phyloP scores from a whole-genome alignment of 345 rosid genomes.

The Isatis tinctoria region DNA sequence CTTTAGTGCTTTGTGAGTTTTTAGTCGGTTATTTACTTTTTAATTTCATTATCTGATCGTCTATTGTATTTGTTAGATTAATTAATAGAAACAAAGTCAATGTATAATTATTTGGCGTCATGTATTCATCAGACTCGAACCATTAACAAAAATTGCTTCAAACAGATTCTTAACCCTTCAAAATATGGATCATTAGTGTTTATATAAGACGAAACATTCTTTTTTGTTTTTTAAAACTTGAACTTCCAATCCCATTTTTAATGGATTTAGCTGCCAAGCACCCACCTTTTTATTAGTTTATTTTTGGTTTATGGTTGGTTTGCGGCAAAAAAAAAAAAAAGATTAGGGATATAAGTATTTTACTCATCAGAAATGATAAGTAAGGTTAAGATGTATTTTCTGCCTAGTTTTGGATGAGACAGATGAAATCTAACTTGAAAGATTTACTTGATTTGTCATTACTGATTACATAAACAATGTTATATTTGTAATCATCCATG shows the following conservation, averaged over 20 bases:
- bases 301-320: not conserved
- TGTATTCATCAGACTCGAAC: not conserved
- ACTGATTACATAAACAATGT: constrained; percentile 13
- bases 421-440: not conserved
- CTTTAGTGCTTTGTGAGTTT: not conserved
- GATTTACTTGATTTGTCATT: constrained; percentile 16
- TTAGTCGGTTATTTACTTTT: not conserved
- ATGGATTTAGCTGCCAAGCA: not conserved
- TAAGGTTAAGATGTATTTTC: not conserved
- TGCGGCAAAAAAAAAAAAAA: not conserved
- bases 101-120: not conserved
- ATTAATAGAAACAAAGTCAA: not conserved
- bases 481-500: constrained; percentile 22
- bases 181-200: not conserved
- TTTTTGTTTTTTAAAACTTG: not conserved
- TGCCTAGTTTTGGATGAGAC: not conserved
- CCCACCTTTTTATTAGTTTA: not conserved
- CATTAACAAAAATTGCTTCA: not conserved
- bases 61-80: not conserved
- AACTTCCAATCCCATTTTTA: not conserved
- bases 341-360: not conserved
- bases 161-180: not conserved
- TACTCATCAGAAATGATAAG: not conserved
- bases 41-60: no score
- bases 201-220: not conserved